Evolutionary conservation across 371 early-diverging fungal genomes (phyloP).

Genomic region (Coemansia sp.): DNA sequence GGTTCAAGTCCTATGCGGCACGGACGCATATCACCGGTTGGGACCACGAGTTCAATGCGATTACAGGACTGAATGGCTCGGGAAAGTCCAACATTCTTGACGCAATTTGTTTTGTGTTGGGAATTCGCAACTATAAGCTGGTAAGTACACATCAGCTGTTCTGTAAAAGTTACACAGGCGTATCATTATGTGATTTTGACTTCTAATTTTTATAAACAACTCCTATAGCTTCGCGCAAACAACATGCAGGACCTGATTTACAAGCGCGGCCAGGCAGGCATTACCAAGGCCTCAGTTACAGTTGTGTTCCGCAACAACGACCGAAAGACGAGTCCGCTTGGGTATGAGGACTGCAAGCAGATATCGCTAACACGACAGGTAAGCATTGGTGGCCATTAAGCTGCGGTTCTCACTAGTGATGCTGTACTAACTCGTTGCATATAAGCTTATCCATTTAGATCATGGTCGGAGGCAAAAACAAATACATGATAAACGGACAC

Average conservation of each 20-base stretch:
- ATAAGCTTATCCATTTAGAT: constrained; percentile 56
- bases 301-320: constrained; percentile 95
- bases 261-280: constrained; percentile 96
- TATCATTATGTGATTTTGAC: neutral
- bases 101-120: constrained; percentile 99
- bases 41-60: constrained; percentile 98
- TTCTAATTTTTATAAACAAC: neutral
- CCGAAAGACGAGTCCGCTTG: constrained; percentile 81
- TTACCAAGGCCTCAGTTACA: constrained; percentile 94
- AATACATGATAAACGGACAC: constrained; percentile 95
- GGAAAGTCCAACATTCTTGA: constrained; percentile 99
- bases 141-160: constrained; percentile 4
- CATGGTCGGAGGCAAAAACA: constrained; percentile 89
- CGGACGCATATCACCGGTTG: constrained; percentile 93
- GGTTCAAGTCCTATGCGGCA: constrained; percentile 96
- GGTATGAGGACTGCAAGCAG: constrained; percentile 82
- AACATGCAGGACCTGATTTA: constrained; percentile 96
- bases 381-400: constrained; percentile 1
- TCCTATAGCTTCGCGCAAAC: constrained; percentile 82
- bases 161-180: neutral
- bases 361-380: constrained; percentile 96
- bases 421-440: neutral
- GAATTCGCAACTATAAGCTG: constrained; percentile 83
- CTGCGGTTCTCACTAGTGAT: neutral
- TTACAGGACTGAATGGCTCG: constrained; percentile 99